Base-by-base conservation (phyloP, 108 stramenopile genomes). In the Fragilaria radians region DNA sequence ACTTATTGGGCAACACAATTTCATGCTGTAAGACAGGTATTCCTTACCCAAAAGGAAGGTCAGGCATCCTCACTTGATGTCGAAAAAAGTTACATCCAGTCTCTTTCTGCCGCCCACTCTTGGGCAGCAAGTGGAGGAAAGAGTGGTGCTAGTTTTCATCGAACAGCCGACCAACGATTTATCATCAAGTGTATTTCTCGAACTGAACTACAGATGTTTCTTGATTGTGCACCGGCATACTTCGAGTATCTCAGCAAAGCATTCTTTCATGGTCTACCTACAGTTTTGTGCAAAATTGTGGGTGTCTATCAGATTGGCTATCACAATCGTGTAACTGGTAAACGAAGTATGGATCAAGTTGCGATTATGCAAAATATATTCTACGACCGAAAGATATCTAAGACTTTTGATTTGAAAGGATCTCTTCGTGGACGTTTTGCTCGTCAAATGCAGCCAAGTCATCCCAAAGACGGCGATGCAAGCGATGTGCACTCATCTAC, bases 1-100 rank as follows among this genome's bases (percentile, higher is more conserved):
- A 84, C 91, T 1, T 96, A 92, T 68, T 96, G 95, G 94, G 88
- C 95, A 7, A 87, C 87, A n/a, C 97, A 98, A 63, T 98, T 98
- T 64, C 85, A 91, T 64, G 91, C 95, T 7, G 88, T 96, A 56
- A 85, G 95, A 14, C 78, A 89, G 62, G 89, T 83, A 7, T 94
- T 90, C 57, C 64, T 94, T 50, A 81, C 82, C 1, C 67, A 27
- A 26, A 60, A 49, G 24, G 47, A 56, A 9, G 18, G 17, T 26
- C 36, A 32, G 28, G 31, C 33, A 51, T 33, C 26, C 48, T 63
- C 52, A 25, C 33, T 81, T 18, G 88, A 86, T 54, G 71, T 83
- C 31, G 93, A 91, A 61, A 76, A 74, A 34, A 82, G 83, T 32
- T 96, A 85, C 66, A 73, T 94, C 27, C 66, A 84, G 47, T 88